Conservation (phyloP, 306 rosid genomes). For the Parietaria judaica region DNA sequence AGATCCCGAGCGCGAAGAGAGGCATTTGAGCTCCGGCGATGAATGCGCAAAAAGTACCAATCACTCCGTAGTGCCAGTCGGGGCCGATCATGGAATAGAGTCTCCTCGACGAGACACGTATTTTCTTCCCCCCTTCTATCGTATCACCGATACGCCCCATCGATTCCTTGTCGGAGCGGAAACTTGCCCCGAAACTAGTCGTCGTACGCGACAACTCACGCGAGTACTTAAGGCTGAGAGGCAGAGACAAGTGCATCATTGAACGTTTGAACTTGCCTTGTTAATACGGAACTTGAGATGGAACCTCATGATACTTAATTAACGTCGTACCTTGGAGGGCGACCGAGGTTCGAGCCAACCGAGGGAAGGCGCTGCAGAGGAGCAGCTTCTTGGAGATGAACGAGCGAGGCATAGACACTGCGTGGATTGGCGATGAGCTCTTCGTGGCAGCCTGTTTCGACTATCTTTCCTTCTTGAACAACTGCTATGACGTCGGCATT, state of each 20-base stretch:
- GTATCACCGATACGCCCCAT: constrained; percentile 50
- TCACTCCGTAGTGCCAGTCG: constrained; percentile 76
- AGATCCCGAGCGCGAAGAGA: constrained; percentile 84
- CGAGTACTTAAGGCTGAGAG: constrained; percentile 52
- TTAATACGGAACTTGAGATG: too few relatives aligned
- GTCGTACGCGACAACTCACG: constrained; percentile 61
- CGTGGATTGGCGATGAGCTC: constrained; percentile 64
- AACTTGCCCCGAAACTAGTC: constrained; percentile 71
- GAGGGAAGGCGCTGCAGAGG: constrained; percentile 60
- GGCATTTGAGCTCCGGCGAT: constrained; percentile 97
- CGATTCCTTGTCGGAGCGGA: constrained; percentile 87
- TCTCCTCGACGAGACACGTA: constrained; percentile 44
- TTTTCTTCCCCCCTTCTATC: constrained; percentile 36
- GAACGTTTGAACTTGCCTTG: too few relatives aligned
- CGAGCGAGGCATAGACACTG: constrained; percentile 72
- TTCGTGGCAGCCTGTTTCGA: constrained; percentile 88
- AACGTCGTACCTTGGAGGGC: constrained; percentile 48
- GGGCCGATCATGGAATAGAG: constrained; percentile 81
- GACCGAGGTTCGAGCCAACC: constrained; percentile 40
- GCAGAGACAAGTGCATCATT: neutral
- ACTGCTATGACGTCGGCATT: constrained; percentile 81
- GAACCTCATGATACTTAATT: neutral
- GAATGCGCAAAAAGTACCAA: constrained; percentile 69
- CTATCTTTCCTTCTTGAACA: constrained; percentile 78
- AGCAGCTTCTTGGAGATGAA: constrained; percentile 64